A percentile compares a stretch with the other conserved stretches of the same genome.
Evolutionary conservation across 1,284 basidiomycete species (phyloP).

Genomic region (Moesziomyces sp.): DNA sequence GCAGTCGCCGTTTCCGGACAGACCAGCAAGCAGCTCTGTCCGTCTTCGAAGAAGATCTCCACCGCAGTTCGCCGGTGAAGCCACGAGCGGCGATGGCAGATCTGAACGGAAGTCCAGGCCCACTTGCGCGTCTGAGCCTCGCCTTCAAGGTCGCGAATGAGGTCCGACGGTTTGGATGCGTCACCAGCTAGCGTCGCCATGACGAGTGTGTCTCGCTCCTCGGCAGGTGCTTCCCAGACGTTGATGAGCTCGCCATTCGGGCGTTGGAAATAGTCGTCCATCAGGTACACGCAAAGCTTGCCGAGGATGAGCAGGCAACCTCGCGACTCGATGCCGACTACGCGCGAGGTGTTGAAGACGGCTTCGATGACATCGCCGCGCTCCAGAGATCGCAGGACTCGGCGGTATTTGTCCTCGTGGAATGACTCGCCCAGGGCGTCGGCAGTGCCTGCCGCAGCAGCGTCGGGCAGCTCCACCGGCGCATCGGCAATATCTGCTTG

Average conservation of each 20-base stretch:
- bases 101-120: slow-evolving; percentile 52
- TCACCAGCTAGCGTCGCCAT: slow-evolving; percentile 78
- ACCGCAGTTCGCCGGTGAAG: slow-evolving; percentile 58
- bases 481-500: neutral
- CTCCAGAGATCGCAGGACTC: slow-evolving; percentile 74
- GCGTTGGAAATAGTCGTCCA: slow-evolving; percentile 91
- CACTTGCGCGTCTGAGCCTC: slow-evolving; percentile 53
- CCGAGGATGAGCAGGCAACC: slow-evolving; percentile 89
- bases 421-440: slow-evolving; percentile 19
- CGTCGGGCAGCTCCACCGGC: slow-evolving; percentile 2
- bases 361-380: slow-evolving; percentile 90
- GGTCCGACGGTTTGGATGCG: slow-evolving; percentile 67
- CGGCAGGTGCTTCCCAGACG: slow-evolving; percentile 83
- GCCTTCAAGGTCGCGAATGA: slow-evolving; percentile 46
- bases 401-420: slow-evolving; percentile 75
- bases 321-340: slow-evolving; percentile 67
- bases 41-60: slow-evolving; percentile 67
- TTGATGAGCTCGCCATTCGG: slow-evolving; percentile 88
- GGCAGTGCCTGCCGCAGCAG: slow-evolving; percentile 2
- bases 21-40: slow-evolving; percentile 65
- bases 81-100: slow-evolving; percentile 54
- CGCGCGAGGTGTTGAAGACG: slow-evolving; percentile 71
- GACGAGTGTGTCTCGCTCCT: slow-evolving; percentile 70
- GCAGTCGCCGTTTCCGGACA: slow-evolving; percentile 52
- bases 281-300: slow-evolving; percentile 83